Percentiles rank a stretch among this genome's conserved stretches.
phyloP scores from a whole-genome alignment of 805 yeast species.

The Saccharomycopsis sp. region DNA sequence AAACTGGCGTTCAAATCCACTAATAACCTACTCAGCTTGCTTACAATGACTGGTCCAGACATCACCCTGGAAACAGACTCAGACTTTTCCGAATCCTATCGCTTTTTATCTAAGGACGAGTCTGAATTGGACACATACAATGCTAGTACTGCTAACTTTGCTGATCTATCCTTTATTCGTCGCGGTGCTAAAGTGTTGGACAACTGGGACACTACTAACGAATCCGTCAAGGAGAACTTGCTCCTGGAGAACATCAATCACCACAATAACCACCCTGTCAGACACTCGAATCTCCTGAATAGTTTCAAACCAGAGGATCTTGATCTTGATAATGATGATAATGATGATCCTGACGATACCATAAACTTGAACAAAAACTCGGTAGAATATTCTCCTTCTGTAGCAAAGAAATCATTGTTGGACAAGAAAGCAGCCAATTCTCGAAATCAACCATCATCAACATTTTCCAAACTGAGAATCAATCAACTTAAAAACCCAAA shows the following conservation, averaged over 20 bases:
- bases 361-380: neutral
- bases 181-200: conserved; percentile 12
- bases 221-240: too few species aligned
- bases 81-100: conserved; percentile 15
- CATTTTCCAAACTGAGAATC: too few species aligned
- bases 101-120: conserved; percentile 16
- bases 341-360: neutral
- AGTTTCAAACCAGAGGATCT: neutral
- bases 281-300: too few species aligned
- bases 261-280: too few species aligned
- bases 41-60: too few species aligned
- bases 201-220: conserved; percentile 15
- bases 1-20: too few species aligned
- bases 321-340: neutral
- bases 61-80: too few species aligned
- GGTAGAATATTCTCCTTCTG: neutral
- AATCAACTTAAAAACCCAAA: neutral
- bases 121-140: conserved; percentile 11
- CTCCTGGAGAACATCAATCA: too few species aligned
- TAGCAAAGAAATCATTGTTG: neutral
- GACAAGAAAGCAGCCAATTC: too few species aligned
- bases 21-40: too few species aligned
- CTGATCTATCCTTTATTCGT: conserved; percentile 13
- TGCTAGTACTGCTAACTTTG: conserved; percentile 1
- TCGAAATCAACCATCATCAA: too few species aligned